These are phyloP conservation scores for Ceratobasidium sp. DNA, from an alignment of 1,284 basidiomycete genomes.

Conservation along the genomic window DNA sequence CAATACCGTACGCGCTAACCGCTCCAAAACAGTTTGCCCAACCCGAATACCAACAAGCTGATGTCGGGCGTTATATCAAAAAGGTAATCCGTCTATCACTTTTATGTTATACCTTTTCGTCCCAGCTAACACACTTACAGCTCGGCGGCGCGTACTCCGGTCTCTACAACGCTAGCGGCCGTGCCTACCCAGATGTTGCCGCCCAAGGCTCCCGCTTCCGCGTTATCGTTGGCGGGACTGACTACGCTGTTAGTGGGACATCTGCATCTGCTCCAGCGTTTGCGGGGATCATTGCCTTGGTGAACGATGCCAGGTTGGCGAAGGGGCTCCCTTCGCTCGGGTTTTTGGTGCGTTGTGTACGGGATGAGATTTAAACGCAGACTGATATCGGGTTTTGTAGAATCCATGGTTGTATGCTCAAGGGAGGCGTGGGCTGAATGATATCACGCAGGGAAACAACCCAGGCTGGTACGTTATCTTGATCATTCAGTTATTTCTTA, in stretches of 20 bases:
- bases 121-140: slow-evolving; percentile 1
- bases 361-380: neutral
- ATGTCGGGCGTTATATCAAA: slow-evolving; percentile 28
- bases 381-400: slow-evolving; percentile 4
- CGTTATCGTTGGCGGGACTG: slow-evolving; percentile 52
- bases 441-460: slow-evolving; percentile 52
- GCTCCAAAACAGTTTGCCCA: neutral
- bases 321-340: slow-evolving; percentile 53
- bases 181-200: slow-evolving; percentile 45
- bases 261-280: slow-evolving; percentile 48
- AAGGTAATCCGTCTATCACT: slow-evolving; percentile 8
- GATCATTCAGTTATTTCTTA: neutral
- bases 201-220: slow-evolving; percentile 51
- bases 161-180: slow-evolving; percentile 40
- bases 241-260: slow-evolving; percentile 51
- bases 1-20: neutral
- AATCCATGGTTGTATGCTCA: slow-evolving; percentile 41
- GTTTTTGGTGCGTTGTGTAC: slow-evolving; percentile 49
- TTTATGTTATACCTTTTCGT: neutral
- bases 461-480: slow-evolving; percentile 47
- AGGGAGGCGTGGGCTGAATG: slow-evolving; percentile 48
- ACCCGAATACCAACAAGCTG: slow-evolving; percentile 18
- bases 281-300: slow-evolving; percentile 53
- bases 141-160: slow-evolving; percentile 28
- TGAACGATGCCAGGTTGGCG: slow-evolving; percentile 56